Evolutionary conservation across 495 filamentous ascomycete species (phyloP), one percentile per base, ranked within the genome.

Genomic region (Symbiotaphrina buchneri): DNA sequence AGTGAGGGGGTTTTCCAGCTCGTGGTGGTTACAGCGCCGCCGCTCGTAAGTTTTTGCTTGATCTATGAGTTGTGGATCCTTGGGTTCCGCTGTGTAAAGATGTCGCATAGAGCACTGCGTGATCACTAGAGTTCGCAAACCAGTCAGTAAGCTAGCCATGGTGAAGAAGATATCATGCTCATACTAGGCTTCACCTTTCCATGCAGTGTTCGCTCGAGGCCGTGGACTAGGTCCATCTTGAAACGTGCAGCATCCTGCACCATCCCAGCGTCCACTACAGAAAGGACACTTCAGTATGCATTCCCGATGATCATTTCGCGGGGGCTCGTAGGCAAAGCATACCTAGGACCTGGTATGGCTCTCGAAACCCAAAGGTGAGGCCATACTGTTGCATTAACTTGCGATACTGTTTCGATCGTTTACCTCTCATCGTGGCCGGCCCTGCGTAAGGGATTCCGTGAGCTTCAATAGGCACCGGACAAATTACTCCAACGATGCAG

Each of bases 341-440:
- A 78, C 72, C 51, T 21, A 95, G 63, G 11, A 95, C 73, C 56
- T 95, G 85, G 47, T 93, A 95, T 4, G 85, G 81, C 47, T 83
- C 77, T 33, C 84, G 78, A 49, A 92, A 93, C 15, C 74, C 72
- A 40, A 84, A 90, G 28, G 61, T 65, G 37, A 81, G 56, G 43
- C 68, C 66, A 67, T 82, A 95, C 44, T 83, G 70, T 41, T 78
- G 68, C 82, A 99, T 94, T 35, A 94, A 65, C 69, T 91, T 91
- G 45, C 80, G 73, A 53, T 95, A 97, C 48, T 82, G 76, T 58
- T 94, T 97, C 5, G 77, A 73, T 38, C 87, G 71, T 51, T 94
- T 94, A 35, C 79, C 83, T 45, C 76, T 68, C 81, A 91, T 91
- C 38, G 47, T 66, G 42, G 34, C 41, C 24, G 34, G 23, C 41